Percentiles rank a stretch among this genome's conserved stretches.
These are phyloP conservation scores for Simmondsia chinensis DNA, from an alignment of 148 eudicot species.

Conservation along the genomic window DNA sequence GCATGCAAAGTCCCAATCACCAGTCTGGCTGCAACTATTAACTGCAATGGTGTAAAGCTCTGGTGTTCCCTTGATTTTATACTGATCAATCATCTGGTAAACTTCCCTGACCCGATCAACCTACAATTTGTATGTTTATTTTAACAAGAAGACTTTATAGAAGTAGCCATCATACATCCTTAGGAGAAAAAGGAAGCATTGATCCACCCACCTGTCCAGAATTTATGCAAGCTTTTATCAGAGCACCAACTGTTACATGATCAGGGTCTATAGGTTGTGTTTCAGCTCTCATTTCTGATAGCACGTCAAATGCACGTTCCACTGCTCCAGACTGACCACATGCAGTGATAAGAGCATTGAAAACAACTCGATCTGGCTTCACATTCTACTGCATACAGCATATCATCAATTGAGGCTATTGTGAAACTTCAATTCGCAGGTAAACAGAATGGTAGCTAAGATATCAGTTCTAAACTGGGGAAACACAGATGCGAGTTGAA, in stretches of 20 bases:
- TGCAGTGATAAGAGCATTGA: constrained; percentile 96
- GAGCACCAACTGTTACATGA: constrained; percentile 89
- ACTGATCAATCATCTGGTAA: constrained; percentile 62
- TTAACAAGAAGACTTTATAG: too few relatives aligned
- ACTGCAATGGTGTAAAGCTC: constrained; percentile 96
- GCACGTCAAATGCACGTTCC: constrained; percentile 95
- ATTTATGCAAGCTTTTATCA: constrained; percentile 83
- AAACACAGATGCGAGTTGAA: too few relatives aligned
- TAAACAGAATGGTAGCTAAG: too few relatives aligned
- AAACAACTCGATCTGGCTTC: constrained; percentile 96
- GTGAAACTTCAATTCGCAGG: constrained; percentile 10
- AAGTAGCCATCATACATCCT: background rate
- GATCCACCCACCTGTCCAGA: constrained; percentile 70
- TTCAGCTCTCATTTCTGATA: constrained; percentile 84
- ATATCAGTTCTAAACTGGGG: too few relatives aligned
- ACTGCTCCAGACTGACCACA: constrained; percentile 98
- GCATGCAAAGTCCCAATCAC: constrained; percentile 96
- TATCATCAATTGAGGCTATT: constrained; percentile 22
- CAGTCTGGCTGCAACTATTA: constrained; percentile 71
- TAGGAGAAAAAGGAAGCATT: constrained; percentile 5
- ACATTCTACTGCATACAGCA: constrained; percentile 86
- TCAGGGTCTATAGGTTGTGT: constrained; percentile 78
- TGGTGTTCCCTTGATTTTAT: constrained; percentile 76
- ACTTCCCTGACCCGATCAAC: constrained; percentile 72
- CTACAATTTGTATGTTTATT: constrained; percentile 20